Base-by-base conservation (phyloP, 805 yeast species). In the Candida gorgasii region DNA sequence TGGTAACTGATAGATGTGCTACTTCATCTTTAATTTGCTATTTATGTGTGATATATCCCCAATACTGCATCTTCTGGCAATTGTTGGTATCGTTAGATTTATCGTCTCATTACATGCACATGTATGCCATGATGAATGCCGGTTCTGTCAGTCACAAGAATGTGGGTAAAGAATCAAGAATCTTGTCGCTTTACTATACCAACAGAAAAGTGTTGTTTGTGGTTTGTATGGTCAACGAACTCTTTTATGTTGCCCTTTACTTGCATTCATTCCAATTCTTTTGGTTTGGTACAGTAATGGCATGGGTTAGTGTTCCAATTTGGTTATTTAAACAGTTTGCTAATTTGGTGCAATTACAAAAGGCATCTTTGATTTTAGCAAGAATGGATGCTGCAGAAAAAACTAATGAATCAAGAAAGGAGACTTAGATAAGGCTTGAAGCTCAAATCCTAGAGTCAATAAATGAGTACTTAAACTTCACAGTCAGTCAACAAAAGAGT, bases 1-100 rank as follows among this genome's bases (percentile, higher is more conserved):
- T 93, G 99, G 97, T 93, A 23, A 92, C 99, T 14, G 99, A 93
- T 63, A 77, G 99, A 59, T 93, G 97, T 61, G 90, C 99, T 11
- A 93, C 99, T 0, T 80, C 95, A 11, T 85, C 96, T n/a, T 75
- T 93, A 56, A 82, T 93, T 52, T 89, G 95, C 62, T 93, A 78
- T 62, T 72, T 93, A 44, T 80, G 93, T 51, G 82, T 86, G 27
- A 70, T 86, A 36, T 92, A 87, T 58, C 97, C 97, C 6, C 54
- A 63, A 23, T 85, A 73, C 65, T 70, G 79, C 39, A 65, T 86
- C 9, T 51, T 81, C 7, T 90, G 92, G 82, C 99, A 93, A 68
- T 53, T 87, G 18, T 73, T 93, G 53, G 82, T 90, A 39, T 85
- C 95, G 8, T 72, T 93, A 54, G 95, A 86, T 51, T 75, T 93